Evolutionary conservation across 192 early-diverging fungal genomes (phyloP), one percentile per base, ranked within the genome.

Genomic region (Entomortierella parvispora): DNA sequence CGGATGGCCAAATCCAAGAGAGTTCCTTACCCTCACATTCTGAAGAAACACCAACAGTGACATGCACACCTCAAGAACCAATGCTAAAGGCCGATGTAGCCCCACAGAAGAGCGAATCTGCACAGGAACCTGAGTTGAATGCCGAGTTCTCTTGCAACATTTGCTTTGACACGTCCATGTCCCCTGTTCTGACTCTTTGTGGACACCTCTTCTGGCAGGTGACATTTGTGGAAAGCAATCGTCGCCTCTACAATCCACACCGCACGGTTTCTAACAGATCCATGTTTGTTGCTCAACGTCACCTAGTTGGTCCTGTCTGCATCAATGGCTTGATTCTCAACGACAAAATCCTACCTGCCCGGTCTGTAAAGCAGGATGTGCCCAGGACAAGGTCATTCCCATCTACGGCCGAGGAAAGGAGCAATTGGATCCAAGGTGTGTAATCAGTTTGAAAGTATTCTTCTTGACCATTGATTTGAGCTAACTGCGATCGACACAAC

Each of bases 281-380:
- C 47, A 42, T 29, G 15, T 31, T 31, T 18, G 20, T 2, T 54
- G 32, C 29, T 29, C n/a, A 47, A 29, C 37, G 42, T 50, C 20
- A 51, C 11, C 25, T 54, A 86, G 84, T 40, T 93, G 90, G 90
- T 85, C 89, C 23, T 92, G 89, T 67, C 80, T 91, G 46, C 85
- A 83, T 55, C 88, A 94, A 65, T 94, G 92, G 92, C 84, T 94
- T 17, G 89, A 92, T 51, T 80, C 86, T 31, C 87, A 88, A 59
- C 80, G 82, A 10, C 85, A 81, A 28, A 92, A 91, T 61, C 90
- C 91, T 26, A 88, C 90, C 1, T 94, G 93, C 51, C 93, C 93
- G 6, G 92, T 94, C 17, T 94, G 93, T 62, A 94, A 94, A 74
- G 93, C 92, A 2, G 93, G 93, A 37, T 93, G 92, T 77, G 91